Base-by-base conservation (phyloP, 2,329 filamentous ascomycete genomes). In the Nemania bipapillata region DNA sequence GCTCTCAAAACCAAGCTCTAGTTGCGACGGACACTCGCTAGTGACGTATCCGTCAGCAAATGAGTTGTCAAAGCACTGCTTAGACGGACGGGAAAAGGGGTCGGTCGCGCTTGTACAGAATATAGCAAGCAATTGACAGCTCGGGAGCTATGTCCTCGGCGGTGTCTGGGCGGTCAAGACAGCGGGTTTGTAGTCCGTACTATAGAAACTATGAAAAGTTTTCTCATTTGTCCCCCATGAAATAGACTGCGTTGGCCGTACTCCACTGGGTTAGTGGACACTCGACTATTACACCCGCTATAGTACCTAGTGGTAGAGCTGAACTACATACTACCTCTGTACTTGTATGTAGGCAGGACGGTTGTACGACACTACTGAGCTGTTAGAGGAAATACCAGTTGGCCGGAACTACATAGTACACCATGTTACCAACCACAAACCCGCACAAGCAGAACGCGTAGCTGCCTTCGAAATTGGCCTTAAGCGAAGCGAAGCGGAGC, bases 381-480 rank as follows among this genome's bases (percentile, higher is more conserved):
- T 55, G 26, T 50, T 3, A 30, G 17, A 42, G 17, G 40, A 61
- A 30, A 50, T 49, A 37, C 50, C 30, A 40, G 56, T 47, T 62
- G 57, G 64, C 35, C 30, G 20, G 52, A 57, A 9, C 9, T 32
- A 32, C 30, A 32, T 32, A 32, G 30, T 32, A 32, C 30, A 57
- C 45, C n/a, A 22, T 37, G 47, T 47, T 61, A 54, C 20, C 54
- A 54, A 24, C 62, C 54, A n/a, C n/a, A n/a, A n/a, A n/a, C n/a
- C n/a, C n/a, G 22, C 45, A 24, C 24, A 4, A 9, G 9, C 58
- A 28, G 42, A 57, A 64, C 9, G 26, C 37, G 28, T 37, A 56
- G 42, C 28, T 42, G 17, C 61, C 28, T 17, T 40, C 56, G 22
- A 64, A 57, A 20, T 37, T 40, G 2, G 8, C 47, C 11, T 37